These are phyloP conservation scores for Populus ilicifolia DNA, from an alignment of 345 rosid genomes.

Conservation along the genomic window DNA sequence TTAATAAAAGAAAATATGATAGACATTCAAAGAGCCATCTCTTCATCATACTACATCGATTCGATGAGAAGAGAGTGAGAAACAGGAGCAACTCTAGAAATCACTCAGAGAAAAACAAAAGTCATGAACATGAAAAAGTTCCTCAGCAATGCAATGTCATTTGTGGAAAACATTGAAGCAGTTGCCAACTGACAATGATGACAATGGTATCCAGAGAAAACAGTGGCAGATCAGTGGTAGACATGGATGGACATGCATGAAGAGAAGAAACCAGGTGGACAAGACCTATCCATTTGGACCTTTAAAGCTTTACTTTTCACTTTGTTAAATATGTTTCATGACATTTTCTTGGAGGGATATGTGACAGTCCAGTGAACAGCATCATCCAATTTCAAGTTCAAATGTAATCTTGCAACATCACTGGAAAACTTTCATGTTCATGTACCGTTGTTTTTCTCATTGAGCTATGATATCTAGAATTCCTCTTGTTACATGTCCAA, in stretches of 20 bases:
- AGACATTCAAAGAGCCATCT: neutral
- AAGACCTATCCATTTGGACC: neutral
- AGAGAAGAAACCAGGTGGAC: neutral
- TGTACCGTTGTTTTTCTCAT: neutral
- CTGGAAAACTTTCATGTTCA: neutral
- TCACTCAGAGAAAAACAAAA: neutral
- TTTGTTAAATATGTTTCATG: neutral
- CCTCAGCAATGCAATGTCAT: neutral
- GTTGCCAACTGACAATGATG: neutral
- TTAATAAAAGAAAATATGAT: neutral
- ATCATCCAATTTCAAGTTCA: neutral
- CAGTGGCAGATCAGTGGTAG: neutral
- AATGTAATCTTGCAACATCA: neutral
- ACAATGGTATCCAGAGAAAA: neutral
- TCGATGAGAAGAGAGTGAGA: neutral
- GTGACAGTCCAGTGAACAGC: neutral
- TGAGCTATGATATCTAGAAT: neutral
- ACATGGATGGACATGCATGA: neutral
- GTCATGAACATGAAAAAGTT: neutral
- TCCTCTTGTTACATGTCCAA: neutral
- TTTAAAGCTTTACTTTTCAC: neutral
- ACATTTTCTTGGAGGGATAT: neutral
- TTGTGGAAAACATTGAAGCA: neutral
- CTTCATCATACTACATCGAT: neutral
- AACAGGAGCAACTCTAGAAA: neutral